phyloP scores from a whole-genome alignment of 2,329 filamentous ascomycete genomes.

The Fusarium torreyae region DNA sequence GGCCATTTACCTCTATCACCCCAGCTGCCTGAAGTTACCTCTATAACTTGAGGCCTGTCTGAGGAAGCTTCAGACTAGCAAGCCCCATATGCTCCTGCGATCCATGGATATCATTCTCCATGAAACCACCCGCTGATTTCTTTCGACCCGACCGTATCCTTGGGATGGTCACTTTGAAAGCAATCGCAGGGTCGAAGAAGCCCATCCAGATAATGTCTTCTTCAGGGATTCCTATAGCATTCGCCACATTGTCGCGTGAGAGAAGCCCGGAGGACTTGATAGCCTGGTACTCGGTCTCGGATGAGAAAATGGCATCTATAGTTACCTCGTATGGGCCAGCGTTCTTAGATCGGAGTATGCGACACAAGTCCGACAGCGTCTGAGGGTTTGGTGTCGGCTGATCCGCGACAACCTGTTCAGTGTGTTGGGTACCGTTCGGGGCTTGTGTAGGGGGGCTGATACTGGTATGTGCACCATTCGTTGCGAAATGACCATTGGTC shows the following conservation, averaged over 20 bases:
- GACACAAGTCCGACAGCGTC: conserved; percentile 55
- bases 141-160: conserved; percentile 27
- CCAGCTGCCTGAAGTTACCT: background rate
- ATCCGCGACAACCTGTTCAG: rapidly evolving
- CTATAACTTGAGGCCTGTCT: background rate
- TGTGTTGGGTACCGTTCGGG: background rate
- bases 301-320: conserved; percentile 65
- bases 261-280: conserved; percentile 34
- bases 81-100: conserved; percentile 44
- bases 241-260: conserved; percentile 21
- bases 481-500: background rate
- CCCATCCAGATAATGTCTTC: conserved; percentile 56
- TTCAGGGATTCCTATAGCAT: conserved; percentile 44
- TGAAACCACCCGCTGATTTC: conserved; percentile 40
- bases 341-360: conserved; percentile 65
- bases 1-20: too few species aligned
- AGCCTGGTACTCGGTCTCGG: conserved; percentile 50
- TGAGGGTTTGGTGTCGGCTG: background rate
- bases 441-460: background rate
- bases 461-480: background rate
- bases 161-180: conserved; percentile 58
- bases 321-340: conserved; percentile 63
- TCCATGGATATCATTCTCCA: conserved; percentile 46
- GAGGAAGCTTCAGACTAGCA: conserved; percentile 24
- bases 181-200: conserved; percentile 62